Evolutionary conservation across 2,329 filamentous ascomycete species (phyloP), one percentile per base, ranked within the genome.

Genomic region (Sphaerulina musiva): DNA sequence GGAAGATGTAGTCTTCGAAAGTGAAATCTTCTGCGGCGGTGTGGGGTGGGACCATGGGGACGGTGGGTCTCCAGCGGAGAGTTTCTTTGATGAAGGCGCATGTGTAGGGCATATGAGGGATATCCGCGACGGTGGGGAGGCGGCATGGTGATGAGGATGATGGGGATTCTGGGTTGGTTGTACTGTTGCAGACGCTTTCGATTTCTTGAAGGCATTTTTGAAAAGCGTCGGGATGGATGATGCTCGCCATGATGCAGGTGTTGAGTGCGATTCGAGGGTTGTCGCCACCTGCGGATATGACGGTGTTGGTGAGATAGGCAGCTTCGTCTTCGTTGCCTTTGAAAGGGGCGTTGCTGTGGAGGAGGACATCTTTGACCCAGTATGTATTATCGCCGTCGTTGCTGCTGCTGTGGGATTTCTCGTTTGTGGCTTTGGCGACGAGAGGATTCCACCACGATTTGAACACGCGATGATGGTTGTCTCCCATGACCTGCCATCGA

Each of bases 71-170:
- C 54, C 54, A 56, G 45, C 54, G 54, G 10, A 56, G 48, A 26
- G 38, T 40, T 36, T 56, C 54, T 48, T 56, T 56, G 49, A 56
- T 56, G 49, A 56, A 56, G 14, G 45, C 54, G 49, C 48, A 53
- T 1, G 49, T 56, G 10, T 56, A 48, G 1, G 54, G 46, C 29
- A 53, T 36, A 2, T 43, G 14, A 9, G 54, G 29, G 1, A 56
- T 43, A 29, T 56, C 54, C 5, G 11, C 11, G 2, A 53, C 49
- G 14, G 14, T 49, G 0, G 54, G 54, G 2, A 56, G 41, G 7
- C 54, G 48, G 1, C 1, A 4, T 38, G 10, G 34, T 4, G 12
- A 46, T 10, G 2, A 32, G 17, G 29, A 29, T 20, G 20, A 29
- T 6, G 26, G 4, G 6, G 34, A 38, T 23, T 40, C 4, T 46